Evolutionary conservation across 139 green algal species (phyloP).

Genomic region (Pleodorina starrii): DNA sequence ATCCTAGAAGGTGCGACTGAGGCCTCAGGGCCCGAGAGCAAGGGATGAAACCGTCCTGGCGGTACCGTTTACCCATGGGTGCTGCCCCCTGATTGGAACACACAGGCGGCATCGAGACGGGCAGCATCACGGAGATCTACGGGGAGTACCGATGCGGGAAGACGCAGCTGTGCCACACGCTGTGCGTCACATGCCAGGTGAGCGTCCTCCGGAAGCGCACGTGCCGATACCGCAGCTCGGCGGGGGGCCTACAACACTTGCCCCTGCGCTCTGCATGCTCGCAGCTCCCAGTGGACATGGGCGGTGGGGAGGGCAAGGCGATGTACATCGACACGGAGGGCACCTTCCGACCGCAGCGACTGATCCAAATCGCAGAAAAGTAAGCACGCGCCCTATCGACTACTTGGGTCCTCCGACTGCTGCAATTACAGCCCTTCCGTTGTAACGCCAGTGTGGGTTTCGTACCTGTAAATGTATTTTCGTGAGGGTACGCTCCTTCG

Average conservation of each 20-base stretch:
- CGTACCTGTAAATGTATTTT: too few relatives aligned
- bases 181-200: constrained; percentile 97
- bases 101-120: constrained; percentile 96
- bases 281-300: constrained; percentile 92
- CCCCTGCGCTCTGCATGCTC: background rate
- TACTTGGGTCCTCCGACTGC: too few relatives aligned
- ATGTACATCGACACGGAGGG: constrained; percentile 99
- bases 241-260: too few relatives aligned
- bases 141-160: constrained; percentile 97
- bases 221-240: too few relatives aligned
- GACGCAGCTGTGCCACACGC: constrained; percentile 98
- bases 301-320: constrained; percentile 97
- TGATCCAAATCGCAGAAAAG: constrained; percentile 94
- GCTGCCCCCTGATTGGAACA: too few relatives aligned
- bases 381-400: constrained; percentile 65
- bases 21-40: too few relatives aligned
- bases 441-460: too few relatives aligned
- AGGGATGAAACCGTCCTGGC: too few relatives aligned
- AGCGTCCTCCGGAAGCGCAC: too few relatives aligned
- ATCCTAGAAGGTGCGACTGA: constrained; percentile 87
- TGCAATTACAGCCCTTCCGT: too few relatives aligned
- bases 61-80: background rate
- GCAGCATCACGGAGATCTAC: constrained; percentile 98
- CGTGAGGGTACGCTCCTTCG: too few relatives aligned
- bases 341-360: constrained; percentile 92